phyloP scores from a whole-genome alignment of 352 stramenopile species.

The Saprolegnia diclina region DNA sequence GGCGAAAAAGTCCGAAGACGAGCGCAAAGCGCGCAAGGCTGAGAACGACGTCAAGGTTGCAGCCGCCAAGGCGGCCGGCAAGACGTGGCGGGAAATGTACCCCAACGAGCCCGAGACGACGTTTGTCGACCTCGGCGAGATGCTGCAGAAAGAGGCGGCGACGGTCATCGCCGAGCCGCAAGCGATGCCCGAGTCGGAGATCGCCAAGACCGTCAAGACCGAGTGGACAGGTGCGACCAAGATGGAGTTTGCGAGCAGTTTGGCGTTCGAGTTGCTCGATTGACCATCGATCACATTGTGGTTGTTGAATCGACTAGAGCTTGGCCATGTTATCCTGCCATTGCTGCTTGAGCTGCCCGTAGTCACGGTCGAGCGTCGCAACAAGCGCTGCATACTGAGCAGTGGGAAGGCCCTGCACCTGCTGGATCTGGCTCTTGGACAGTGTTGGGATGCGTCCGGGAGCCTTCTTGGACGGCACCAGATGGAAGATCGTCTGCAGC shows the following conservation, averaged over 20 bases:
- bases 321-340: neutral
- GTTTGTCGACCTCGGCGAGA: conserved; percentile 70
- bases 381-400: neutral
- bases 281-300: neutral
- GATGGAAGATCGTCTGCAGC: conserved; percentile 25
- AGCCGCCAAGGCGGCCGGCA: conserved; percentile 46
- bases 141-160: conserved; percentile 32
- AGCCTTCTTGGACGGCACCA: neutral
- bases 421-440: neutral
- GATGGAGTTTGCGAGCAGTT: neutral
- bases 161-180: neutral
- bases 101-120: conserved; percentile 66
- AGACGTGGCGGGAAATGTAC: conserved; percentile 78
- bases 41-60: conserved; percentile 53
- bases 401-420: neutral
- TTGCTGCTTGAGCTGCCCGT: neutral
- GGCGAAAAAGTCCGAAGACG: conserved; percentile 46
- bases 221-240: conserved; percentile 2
- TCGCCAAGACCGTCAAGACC: neutral
- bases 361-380: neutral
- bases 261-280: conserved; percentile 7
- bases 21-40: conserved; percentile 38
- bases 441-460: neutral
- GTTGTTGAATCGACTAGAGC: too few species aligned
- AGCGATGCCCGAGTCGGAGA: neutral